Base-by-base conservation (phyloP, 2,329 filamentous ascomycete genomes). In the Calonectria crousiana region DNA sequence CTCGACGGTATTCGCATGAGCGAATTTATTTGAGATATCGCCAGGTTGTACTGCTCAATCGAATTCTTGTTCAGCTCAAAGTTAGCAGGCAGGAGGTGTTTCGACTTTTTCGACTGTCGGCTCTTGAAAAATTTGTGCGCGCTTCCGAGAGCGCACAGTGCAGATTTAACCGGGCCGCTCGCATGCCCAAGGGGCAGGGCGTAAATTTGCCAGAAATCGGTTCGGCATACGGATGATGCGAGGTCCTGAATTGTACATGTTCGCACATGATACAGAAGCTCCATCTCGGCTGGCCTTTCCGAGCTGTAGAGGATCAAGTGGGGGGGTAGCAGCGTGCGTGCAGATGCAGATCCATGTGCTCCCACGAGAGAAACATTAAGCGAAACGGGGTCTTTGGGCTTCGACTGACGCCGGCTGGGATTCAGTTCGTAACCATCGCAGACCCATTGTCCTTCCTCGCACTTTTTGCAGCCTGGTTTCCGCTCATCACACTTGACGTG, bases 21-120 rank as follows among this genome's bases (percentile, higher is more conserved):
- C 13, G 78, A 71, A 10, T 76, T 64, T 26, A 79, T 74, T 1
- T 70, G 69, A 0, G 62, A 34, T 23, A 79, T 79, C 8, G 78
- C 76, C 30, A 70, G 67, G 6, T 78, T 78, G 65, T 79, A 79
- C 41, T 77, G 71, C 36, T 76, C 72, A n/a, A 76, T 74, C 6
- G 75, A 67, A 6, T 51, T 20, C 23, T 71, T 52, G 4, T 56
- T 36, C 26, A 65, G 41, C 26, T 49, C 28, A 23, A 13, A 4
- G 30, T 52, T n/a, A 11, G 36, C 3, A 26, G 10, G 38, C n/a
- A 16, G 34, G 10, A 62, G 2, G 3, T 28, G 23, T 34, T 53
- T 34, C 5, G 34, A 36, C 2, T 20, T 32, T 28, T 6, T 30
- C 5, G 23, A 38, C 20, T 56, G 28, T 49, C 18, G 68, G 3